phyloP scores from a whole-genome alignment of 106 monocot species.

The Dioscorea dumetorum region DNA sequence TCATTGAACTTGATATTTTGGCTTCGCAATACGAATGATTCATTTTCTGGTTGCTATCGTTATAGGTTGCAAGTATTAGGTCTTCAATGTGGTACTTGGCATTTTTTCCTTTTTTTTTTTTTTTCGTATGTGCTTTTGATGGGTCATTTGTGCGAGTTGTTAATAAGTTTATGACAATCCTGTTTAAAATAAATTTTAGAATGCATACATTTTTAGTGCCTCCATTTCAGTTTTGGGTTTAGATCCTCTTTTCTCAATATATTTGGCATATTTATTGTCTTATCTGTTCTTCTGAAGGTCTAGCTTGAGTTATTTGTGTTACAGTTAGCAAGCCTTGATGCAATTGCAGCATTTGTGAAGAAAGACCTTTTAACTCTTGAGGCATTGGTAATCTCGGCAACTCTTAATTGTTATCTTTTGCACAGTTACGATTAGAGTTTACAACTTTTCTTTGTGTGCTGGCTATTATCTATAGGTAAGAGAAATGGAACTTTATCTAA shows the following conservation, averaged over 20 bases:
- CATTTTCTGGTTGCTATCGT: too few species aligned
- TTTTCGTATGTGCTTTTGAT: too few species aligned
- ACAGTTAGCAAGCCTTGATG: constrained; percentile 52
- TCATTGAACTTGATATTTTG: too few species aligned
- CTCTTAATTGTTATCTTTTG: not conserved
- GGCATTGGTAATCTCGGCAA: constrained; percentile 38
- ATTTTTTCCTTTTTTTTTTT: too few species aligned
- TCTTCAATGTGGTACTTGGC: too few species aligned
- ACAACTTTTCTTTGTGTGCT: not conserved
- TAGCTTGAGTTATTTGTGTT: constrained; percentile 1
- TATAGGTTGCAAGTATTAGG: too few species aligned
- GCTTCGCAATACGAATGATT: too few species aligned
- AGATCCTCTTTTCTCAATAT: not conserved
- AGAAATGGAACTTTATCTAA: constrained; percentile 76
- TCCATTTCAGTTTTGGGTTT: not conserved
- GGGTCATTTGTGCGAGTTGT: too few species aligned
- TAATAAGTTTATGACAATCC: too few species aligned
- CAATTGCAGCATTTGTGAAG: constrained; percentile 53
- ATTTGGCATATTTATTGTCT: not conserved
- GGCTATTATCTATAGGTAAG: constrained; percentile 38
- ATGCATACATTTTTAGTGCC: not conserved
- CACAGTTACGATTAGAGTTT: not conserved
- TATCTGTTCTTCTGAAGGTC: not conserved
- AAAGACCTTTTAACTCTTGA: constrained; percentile 44
- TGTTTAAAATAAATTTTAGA: not conserved